Percentiles rank a stretch among this genome's conserved stretches.
Conservation (phyloP, 352 stramenopile genomes). For the Pythium brachiatum region DNA sequence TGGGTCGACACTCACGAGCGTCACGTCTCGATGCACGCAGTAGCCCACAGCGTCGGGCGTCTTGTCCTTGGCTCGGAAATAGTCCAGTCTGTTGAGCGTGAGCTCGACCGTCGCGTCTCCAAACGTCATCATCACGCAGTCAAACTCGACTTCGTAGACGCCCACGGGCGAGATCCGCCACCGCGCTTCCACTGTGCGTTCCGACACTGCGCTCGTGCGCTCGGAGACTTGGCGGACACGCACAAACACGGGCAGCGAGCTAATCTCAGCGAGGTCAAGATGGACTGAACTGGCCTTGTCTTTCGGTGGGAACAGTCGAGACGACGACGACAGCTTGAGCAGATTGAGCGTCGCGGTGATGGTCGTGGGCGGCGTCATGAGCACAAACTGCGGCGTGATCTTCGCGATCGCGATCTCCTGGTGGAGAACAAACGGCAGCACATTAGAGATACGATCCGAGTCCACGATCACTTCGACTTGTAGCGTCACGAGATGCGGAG, state of each 20-base stretch:
- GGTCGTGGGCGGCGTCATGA: conserved; percentile 44
- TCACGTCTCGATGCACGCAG: conserved; percentile 46
- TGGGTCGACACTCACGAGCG: conserved; percentile 44
- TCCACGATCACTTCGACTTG: conserved; percentile 62
- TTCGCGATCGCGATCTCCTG: conserved; percentile 46
- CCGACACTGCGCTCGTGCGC: conserved; percentile 44
- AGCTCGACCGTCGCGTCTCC: conserved; percentile 46
- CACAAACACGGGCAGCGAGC: conserved; percentile 47
- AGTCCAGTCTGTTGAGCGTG: conserved; percentile 52
- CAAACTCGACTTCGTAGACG: conserved; percentile 62
- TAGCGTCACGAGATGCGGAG: conserved; percentile 46
- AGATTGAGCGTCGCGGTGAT: conserved; percentile 54
- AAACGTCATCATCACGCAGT: conserved; percentile 52
- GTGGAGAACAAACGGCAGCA: conserved; percentile 45
- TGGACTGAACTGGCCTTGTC: neutral
- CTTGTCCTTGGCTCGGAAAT: conserved; percentile 43
- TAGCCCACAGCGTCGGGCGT: conserved; percentile 42
- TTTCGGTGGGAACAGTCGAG: conserved; percentile 11
- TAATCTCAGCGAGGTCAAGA: conserved; percentile 39
- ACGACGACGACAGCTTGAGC: conserved; percentile 38
- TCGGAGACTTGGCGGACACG: conserved; percentile 50
- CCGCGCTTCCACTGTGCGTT: conserved; percentile 44
- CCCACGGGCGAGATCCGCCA: conserved; percentile 57
- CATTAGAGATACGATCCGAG: conserved; percentile 52
- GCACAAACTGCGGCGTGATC: conserved; percentile 54